Base-by-base conservation (phyloP, 495 filamentous ascomycete genomes). In the Emericellopsis terricola region DNA sequence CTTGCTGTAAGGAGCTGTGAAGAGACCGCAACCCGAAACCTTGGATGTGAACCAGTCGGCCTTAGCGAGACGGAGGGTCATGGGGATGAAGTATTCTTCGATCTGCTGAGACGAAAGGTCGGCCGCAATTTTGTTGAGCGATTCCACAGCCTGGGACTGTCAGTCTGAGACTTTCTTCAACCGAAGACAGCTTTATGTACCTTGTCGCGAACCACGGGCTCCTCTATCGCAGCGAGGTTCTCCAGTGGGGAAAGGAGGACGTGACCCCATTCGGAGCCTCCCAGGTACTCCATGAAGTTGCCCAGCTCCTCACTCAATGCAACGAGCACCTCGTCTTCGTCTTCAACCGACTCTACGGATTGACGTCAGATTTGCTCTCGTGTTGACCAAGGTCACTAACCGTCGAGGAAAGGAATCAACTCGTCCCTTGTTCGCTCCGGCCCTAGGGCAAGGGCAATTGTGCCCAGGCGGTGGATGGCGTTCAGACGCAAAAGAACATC, bases 41-140 rank as follows among this genome's bases (percentile, higher is more conserved):
- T 96, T 97, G 39, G 91, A 96, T 19, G 89, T 97, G 51, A 97
- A 97, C 89, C 89, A 97, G 63, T 97, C 89, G 54, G 89, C 91
- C 69, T 94, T 96, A 36, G 89, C 92, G 34, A 97, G 78, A 43
- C 89, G 81, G 46, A 93, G 71, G 34, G 81, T 79, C 43, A 97
- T 77, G 18, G 91, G 89, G 46, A 96, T 83, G 60, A 94, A 96
- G 52, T 79, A 76, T 48, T 96, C 81, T 64, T 97, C 91, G 52
- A 96, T 73, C 60, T 97, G 89, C 46, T 81, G 67, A 44, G 82
- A 65, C 20, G 82, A 89, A 23, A 97, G 68, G 50, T 94, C 72
- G 47, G 73, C 69, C 65, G 87, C 94, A 50, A 97, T 94, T 62
- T 94, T 97, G 72, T 96, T 96, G 39, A 97, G 69, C 26, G 91